These are phyloP conservation scores for Paecilomyces niveus DNA, from an alignment of 2,329 filamentous ascomycete species.

Conservation along the genomic window DNA sequence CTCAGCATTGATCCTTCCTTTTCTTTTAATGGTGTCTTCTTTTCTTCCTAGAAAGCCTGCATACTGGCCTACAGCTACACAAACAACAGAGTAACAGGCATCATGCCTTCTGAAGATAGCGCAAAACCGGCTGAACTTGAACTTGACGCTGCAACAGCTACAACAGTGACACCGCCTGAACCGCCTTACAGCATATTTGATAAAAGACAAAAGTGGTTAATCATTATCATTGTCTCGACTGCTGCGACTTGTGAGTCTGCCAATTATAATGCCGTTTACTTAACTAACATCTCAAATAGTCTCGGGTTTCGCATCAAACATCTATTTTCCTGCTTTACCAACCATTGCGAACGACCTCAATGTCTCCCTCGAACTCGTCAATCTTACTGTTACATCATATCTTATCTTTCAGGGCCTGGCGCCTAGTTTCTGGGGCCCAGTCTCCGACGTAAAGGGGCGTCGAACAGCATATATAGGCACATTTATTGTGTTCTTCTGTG, in stretches of 20 bases:
- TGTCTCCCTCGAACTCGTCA: constrained; percentile 32
- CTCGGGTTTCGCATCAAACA: constrained; percentile 39
- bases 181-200: constrained; percentile 47
- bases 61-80: background rate
- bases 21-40: background rate
- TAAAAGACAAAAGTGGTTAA: constrained; percentile 41
- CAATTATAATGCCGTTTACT: background rate
- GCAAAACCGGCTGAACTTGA: background rate
- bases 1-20: background rate
- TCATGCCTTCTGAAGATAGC: background rate
- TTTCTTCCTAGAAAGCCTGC: background rate
- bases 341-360: constrained; percentile 34
- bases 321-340: constrained; percentile 41
- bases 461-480: constrained; percentile 32
- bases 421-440: constrained; percentile 34
- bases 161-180: constrained; percentile 5
- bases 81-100: background rate
- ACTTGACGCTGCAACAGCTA: background rate
- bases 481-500: constrained; percentile 34
- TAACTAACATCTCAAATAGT: constrained; percentile 13
- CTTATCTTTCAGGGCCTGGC: constrained; percentile 39
- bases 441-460: constrained; percentile 37
- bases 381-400: constrained; percentile 41
- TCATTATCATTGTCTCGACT: constrained; percentile 41
- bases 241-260: constrained; percentile 43